Evolutionary conservation across 148 eudicot species (phyloP).

Genomic region (Amaranthus palmeri): DNA sequence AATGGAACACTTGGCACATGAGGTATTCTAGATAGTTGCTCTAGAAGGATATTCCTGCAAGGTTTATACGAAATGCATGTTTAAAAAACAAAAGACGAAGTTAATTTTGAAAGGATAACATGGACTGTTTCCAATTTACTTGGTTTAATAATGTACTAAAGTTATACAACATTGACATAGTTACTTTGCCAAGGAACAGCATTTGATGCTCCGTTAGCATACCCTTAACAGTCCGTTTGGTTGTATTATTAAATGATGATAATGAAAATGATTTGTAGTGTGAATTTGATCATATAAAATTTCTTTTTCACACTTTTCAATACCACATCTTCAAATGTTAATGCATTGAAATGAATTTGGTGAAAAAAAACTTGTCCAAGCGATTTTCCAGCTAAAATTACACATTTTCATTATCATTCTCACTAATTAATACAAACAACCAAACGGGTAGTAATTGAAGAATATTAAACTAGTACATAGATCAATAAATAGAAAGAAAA

Average conservation of each 20-base stretch:
- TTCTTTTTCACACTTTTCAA: too few species aligned
- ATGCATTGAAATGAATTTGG: too few species aligned
- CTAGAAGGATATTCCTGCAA: conserved; percentile 68
- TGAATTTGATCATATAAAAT: too few species aligned
- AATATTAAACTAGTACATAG: too few species aligned
- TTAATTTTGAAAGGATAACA: not conserved
- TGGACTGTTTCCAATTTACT: not conserved
- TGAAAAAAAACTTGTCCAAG: too few species aligned
- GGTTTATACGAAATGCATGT: not conserved
- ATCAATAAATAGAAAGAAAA: not conserved
- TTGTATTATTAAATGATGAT: too few species aligned
- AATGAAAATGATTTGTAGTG: too few species aligned
- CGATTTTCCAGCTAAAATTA: too few species aligned
- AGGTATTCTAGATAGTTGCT: conserved; percentile 66
- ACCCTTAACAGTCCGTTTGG: not conserved
- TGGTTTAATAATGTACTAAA: not conserved
- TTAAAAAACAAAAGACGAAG: conserved; percentile 11
- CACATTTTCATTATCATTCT: too few species aligned
- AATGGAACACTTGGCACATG: conserved; percentile 78
- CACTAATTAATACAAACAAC: too few species aligned
- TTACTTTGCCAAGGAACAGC: not conserved
- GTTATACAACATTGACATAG: not conserved
- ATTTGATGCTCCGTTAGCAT: not conserved
- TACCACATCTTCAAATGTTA: too few species aligned
- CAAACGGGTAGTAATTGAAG: too few species aligned